Base-by-base conservation (phyloP, 805 yeast genomes). In the Saccharomycopsis fodiens region DNA sequence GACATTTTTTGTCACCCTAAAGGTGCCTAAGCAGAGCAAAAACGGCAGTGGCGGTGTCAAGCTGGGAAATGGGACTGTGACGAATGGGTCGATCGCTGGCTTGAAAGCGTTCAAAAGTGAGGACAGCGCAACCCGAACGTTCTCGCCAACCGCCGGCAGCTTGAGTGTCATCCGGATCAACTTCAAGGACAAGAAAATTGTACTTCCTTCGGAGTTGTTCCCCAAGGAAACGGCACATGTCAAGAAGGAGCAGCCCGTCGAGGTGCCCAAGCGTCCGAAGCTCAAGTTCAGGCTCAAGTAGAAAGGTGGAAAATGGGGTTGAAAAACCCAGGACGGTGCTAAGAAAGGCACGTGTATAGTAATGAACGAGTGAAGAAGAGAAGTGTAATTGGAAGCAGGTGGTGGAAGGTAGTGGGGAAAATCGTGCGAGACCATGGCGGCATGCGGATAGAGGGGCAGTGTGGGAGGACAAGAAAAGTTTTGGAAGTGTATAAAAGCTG, bases 261-360 rank as follows among this genome's bases (percentile, higher is more conserved):
- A 31, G 17, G 44, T n/a, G 8, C 32, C 25, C 8, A 44, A 44
- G 42, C 38, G 25, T 10, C 43, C 50, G 21, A 47, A 47, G 22
- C 21, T 47, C 21, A 47, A 39, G 27, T 42, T 47, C 19, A 47
- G 40, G 42, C 23, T 47, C 13, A 47, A 47, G 42, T 15, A 21
- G 16, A 19, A 16, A 20, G 22, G 29, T 4, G 29, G 21, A 27
- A 23, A 10, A 29, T n/a, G n/a, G n/a, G n/a, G n/a, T n/a, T n/a
- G n/a, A n/a, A n/a, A n/a, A n/a, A n/a, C n/a, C n/a, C n/a, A n/a
- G n/a, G n/a, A n/a, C n/a, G n/a, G n/a, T n/a, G n/a, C n/a, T n/a
- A n/a, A n/a, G n/a, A n/a, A n/a, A n/a, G n/a, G n/a, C n/a, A n/a
- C n/a, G n/a, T n/a, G n/a, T n/a, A n/a, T n/a, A n/a, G n/a, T n/a